Evolutionary conservation across 257 asterid species (phyloP).

Genomic region (Solanum chilense): DNA sequence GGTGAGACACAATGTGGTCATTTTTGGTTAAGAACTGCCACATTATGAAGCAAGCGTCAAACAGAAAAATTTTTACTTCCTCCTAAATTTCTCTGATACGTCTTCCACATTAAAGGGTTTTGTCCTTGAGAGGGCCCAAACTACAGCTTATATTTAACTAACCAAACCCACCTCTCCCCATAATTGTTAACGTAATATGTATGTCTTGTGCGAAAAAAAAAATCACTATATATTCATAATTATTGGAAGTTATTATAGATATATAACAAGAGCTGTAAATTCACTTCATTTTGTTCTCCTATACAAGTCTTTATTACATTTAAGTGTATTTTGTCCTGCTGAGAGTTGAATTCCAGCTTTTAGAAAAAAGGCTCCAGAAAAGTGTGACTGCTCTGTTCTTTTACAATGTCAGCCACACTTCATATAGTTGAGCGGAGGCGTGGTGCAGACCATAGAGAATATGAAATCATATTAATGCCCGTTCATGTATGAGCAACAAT

Average conservation of each 20-base stretch:
- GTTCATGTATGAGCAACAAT: background rate
- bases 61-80: background rate
- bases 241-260: background rate
- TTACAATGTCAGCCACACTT: background rate
- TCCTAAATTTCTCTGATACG: background rate
- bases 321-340: background rate
- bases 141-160: background rate
- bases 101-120: background rate
- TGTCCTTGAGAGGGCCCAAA: background rate
- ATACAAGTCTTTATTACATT: background rate
- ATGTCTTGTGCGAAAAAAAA: background rate
- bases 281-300: background rate
- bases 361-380: background rate
- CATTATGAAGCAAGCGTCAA: background rate
- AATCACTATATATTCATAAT: background rate
- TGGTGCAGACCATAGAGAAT: background rate
- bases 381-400: background rate
- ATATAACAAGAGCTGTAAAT: background rate
- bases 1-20: conserved; percentile 27
- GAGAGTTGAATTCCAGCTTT: background rate
- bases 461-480: background rate
- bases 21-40: background rate
- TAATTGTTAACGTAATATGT: background rate
- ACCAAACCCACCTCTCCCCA: background rate
- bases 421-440: background rate